phyloP scores from a whole-genome alignment of 2,329 filamentous ascomycete species.

The Apiospora arundinis region DNA sequence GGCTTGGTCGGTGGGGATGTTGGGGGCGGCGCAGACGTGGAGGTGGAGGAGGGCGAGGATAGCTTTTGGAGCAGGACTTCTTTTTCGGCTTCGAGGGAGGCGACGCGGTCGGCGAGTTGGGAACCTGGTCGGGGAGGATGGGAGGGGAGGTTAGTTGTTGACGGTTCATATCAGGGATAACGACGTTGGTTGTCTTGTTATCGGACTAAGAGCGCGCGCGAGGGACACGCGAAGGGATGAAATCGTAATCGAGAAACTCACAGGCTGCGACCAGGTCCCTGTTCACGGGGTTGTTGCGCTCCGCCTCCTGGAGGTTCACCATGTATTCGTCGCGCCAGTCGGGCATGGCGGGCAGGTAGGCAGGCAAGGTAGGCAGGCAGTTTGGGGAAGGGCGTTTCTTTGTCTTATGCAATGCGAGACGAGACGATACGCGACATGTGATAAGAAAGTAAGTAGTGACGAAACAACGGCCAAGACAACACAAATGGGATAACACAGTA shows the following conservation, averaged over 20 bases:
- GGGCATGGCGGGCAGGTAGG: slow-evolving; percentile 42
- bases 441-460: background rate
- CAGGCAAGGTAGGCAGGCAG: too few relatives aligned
- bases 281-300: slow-evolving; percentile 67
- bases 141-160: background rate
- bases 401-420: background rate
- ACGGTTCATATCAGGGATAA: background rate
- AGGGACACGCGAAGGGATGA: background rate
- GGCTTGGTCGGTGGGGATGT: slow-evolving; percentile 2
- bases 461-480: background rate
- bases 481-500: background rate
- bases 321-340: slow-evolving; percentile 86
- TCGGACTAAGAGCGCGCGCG: too few relatives aligned
- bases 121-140: slow-evolving; percentile 35
- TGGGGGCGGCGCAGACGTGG: background rate
- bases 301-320: slow-evolving; percentile 74
- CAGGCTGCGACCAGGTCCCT: slow-evolving; percentile 79
- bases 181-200: background rate
- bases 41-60: background rate
- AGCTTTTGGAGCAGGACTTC: slow-evolving; percentile 40
- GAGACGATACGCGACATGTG: background rate
- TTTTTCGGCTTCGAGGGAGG: slow-evolving; percentile 66
- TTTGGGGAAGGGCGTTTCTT: background rate
- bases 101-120: slow-evolving; percentile 62
- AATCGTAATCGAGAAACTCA: slow-evolving; percentile 49